Evolutionary conservation across 352 stramenopile genomes (phyloP).

Genomic region (Phytophthora tubulina): DNA sequence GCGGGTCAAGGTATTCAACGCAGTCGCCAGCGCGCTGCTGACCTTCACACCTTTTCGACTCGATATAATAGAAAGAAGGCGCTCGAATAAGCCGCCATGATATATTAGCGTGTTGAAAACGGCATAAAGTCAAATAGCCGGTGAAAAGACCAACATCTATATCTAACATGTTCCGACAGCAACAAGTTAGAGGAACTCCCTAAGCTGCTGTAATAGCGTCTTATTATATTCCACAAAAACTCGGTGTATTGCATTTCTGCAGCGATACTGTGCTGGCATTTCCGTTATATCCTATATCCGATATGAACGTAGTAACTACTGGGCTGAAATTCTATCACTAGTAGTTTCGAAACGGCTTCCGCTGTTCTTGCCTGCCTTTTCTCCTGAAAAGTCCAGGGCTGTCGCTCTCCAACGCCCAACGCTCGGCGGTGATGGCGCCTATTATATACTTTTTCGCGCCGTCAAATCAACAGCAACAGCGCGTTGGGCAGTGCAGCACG

Average conservation of each 20-base stretch:
- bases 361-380: slow-evolving; percentile 18
- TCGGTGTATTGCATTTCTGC: too few species aligned
- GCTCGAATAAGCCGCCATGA: slow-evolving; percentile 7
- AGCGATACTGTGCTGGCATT: too few species aligned
- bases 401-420: background rate
- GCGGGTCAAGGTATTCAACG: slow-evolving; percentile 19
- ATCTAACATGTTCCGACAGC: too few species aligned
- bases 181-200: too few species aligned
- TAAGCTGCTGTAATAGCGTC: too few species aligned
- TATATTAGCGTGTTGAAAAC: slow-evolving; percentile 4
- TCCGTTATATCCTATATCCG: too few species aligned
- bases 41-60: slow-evolving; percentile 12
- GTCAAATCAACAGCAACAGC: slow-evolving; percentile 27
- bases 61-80: slow-evolving; percentile 22
- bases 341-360: slow-evolving; percentile 38
- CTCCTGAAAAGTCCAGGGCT: slow-evolving; percentile 3
- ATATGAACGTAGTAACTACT: background rate
- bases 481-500: background rate
- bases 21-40: slow-evolving; percentile 22
- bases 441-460: slow-evolving; percentile 36
- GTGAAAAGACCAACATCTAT: background rate
- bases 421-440: background rate
- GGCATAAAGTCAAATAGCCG: background rate
- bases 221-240: too few species aligned
- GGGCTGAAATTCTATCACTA: background rate